Evolutionary conservation across 2,329 filamentous ascomycete genomes (phyloP).

Genomic region (Cyphellophora europaea): DNA sequence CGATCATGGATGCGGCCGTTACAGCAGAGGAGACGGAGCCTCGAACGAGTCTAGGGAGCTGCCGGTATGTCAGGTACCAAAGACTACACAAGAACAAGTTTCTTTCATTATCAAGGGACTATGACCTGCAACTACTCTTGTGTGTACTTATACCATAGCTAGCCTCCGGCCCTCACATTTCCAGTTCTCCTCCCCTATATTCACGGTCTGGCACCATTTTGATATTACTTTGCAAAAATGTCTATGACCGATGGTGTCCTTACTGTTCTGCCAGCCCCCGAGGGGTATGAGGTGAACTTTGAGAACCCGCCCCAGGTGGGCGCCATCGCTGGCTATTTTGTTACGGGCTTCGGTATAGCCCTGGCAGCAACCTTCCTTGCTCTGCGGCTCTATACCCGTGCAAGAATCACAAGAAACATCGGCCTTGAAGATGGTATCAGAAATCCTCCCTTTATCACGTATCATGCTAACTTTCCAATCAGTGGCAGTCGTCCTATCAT

Average conservation of each 20-base stretch:
- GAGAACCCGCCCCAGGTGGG: conserved; percentile 1
- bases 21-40: too few species aligned
- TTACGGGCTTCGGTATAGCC: conserved; percentile 1
- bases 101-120: too few species aligned
- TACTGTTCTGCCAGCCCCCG: conserved; percentile 1
- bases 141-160: too few species aligned
- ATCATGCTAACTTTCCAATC: not conserved
- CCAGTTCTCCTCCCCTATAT: too few species aligned
- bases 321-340: not conserved
- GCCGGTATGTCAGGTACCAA: too few species aligned
- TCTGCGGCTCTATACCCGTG: conserved; percentile 1
- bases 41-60: too few species aligned
- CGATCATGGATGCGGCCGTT: too few species aligned
- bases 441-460: conserved; percentile 1
- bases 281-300: conserved; percentile 3
- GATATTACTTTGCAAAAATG: not conserved
- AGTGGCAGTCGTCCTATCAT: conserved; percentile 1
- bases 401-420: not conserved
- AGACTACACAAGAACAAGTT: too few species aligned
- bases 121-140: too few species aligned
- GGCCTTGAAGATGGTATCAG: conserved; percentile 1
- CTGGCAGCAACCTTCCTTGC: not conserved
- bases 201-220: too few species aligned
- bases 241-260: conserved; percentile 2
- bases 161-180: too few species aligned